Base-by-base conservation (phyloP, 2,329 filamentous ascomycete genomes). In the Ophiocordyceps unilateralis region DNA sequence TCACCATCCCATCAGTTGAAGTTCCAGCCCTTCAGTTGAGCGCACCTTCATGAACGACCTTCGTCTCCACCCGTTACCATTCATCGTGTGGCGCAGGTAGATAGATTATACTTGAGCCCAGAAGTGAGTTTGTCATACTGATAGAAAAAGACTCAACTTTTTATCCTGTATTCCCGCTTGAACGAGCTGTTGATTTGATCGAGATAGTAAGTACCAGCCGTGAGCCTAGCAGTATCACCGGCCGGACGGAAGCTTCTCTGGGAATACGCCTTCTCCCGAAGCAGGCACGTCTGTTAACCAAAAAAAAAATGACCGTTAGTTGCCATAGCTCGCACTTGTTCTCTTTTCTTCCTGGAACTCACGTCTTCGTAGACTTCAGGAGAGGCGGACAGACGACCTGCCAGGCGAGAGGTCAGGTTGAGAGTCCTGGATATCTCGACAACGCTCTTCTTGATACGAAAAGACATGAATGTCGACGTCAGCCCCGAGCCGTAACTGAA, bases 161-260 rank as follows among this genome's bases (percentile, higher is more conserved):
- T 83, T 66, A 88, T 59, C 44, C 70, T 65, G 64, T 91, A 91
- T 58, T 74, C 73, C 55, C 84, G 76, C 68, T 82, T 79, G 78
- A 84, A 91, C 82, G 86, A 86, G 53, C 85, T 81, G 56, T 91
- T 83, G 40, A 91, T 74, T 60, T 80, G 78, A 56, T 76, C 76
- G 46, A 91, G 72, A 67, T 88, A 91, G 69, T 89, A 91, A 19
- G 78, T 77, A 45, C 77, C 80, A 46, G 73, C 64, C 46, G 60
- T 58, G 45, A 91, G 72, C 51, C 74, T 82, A 39, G 82, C 80
- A 24, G 70, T 56, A 43, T 76, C 76, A 45, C 84, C 84, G 54
- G 69, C 62, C 48, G 84, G 84, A 49, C 67, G 75, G 65, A 76
- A 91, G 67, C 76, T 67, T 70, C 88, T 89, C 69, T 87, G 74